These are phyloP conservation scores for Cyberlindnera japonica DNA, from an alignment of 805 yeast genomes.

Conservation along the genomic window DNA sequence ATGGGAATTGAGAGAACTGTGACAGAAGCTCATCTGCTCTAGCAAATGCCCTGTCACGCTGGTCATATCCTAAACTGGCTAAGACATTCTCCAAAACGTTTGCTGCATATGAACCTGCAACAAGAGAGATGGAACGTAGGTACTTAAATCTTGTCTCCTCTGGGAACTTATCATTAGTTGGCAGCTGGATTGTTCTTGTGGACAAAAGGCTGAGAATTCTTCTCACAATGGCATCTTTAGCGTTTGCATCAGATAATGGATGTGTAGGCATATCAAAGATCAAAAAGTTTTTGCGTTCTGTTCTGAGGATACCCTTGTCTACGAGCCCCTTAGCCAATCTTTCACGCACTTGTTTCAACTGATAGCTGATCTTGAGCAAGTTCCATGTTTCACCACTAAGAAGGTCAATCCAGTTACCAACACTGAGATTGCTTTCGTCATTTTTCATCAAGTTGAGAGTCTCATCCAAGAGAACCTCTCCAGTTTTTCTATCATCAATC, in stretches of 20 bases:
- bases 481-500: slow-evolving; percentile 80
- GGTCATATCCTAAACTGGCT: slow-evolving; percentile 72
- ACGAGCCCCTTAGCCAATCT: slow-evolving; percentile 94
- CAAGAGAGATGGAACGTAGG: slow-evolving; percentile 76
- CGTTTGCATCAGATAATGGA: slow-evolving; percentile 82
- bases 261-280: slow-evolving; percentile 98
- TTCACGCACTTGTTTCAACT: slow-evolving; percentile 95
- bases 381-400: slow-evolving; percentile 98
- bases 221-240: slow-evolving; percentile 76
- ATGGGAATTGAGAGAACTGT: slow-evolving; percentile 85
- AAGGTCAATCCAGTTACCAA: slow-evolving; percentile 89
- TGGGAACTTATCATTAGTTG: slow-evolving; percentile 64
- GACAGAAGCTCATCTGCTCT: slow-evolving; percentile 89
- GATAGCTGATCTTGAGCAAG: slow-evolving; percentile 88
- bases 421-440: slow-evolving; percentile 73
- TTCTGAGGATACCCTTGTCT: slow-evolving; percentile 92
- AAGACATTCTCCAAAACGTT: slow-evolving; percentile 91
- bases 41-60: slow-evolving; percentile 86
- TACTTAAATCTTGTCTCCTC: slow-evolving; percentile 60
- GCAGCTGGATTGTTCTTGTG: slow-evolving; percentile 61
- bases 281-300: slow-evolving; percentile 92
- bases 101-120: slow-evolving; percentile 91
- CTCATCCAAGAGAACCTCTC: slow-evolving; percentile 93
- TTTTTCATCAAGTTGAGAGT: slow-evolving; percentile 84
- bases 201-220: slow-evolving; percentile 70